Conservation (phyloP, 208 protist genomes). For the Leishmania aethiopica region DNA sequence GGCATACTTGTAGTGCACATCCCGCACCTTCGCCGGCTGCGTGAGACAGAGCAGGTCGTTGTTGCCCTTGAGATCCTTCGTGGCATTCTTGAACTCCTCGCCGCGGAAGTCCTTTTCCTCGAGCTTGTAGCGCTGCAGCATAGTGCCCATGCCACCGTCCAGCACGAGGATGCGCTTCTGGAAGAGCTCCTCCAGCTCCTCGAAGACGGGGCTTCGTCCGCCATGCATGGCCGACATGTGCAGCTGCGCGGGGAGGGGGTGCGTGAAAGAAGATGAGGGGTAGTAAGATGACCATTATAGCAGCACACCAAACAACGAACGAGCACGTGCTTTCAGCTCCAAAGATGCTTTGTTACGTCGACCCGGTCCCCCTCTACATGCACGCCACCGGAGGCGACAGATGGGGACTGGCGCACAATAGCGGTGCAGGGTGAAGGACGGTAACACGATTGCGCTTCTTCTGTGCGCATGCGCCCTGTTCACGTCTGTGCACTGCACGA, state of each 20-base stretch:
- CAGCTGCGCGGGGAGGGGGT: background rate
- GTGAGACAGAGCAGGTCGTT: conserved; percentile 97
- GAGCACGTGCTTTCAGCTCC: background rate
- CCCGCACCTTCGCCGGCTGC: conserved; percentile 89
- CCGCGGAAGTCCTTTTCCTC: conserved; percentile 82
- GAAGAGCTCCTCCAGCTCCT: conserved; percentile 59
- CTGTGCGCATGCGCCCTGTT: background rate
- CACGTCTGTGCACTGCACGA: background rate
- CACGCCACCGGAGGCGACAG: background rate
- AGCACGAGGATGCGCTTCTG: conserved; percentile 82
- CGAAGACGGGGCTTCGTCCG: conserved; percentile 43
- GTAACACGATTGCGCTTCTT: background rate
- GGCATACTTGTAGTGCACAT: conserved; percentile 93
- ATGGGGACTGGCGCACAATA: background rate
- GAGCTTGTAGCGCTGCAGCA: conserved; percentile 93
- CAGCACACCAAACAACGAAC: background rate
- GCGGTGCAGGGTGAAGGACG: background rate
- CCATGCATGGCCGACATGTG: conserved; percentile 16
- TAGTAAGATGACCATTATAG: background rate
- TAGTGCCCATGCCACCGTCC: conserved; percentile 97
- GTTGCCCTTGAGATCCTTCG: conserved; percentile 95
- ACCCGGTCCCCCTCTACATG: background rate
- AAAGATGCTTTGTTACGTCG: background rate
- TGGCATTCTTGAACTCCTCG: conserved; percentile 89
- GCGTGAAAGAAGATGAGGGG: background rate